phyloP scores from a whole-genome alignment of 805 yeast genomes.

The Myxozyma udenii region DNA sequence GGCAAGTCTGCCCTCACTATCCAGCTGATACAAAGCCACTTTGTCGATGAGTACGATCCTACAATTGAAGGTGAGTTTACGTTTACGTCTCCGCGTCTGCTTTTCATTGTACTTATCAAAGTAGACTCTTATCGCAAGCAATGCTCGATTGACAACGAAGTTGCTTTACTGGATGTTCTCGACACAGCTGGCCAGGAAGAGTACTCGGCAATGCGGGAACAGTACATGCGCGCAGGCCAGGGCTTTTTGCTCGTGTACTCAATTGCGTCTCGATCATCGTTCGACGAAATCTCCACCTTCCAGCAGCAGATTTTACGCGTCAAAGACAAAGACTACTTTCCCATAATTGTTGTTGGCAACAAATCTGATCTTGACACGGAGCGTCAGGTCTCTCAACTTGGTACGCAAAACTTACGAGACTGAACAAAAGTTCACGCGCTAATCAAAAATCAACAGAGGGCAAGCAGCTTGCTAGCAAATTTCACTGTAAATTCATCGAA shows the following conservation, averaged over 20 bases:
- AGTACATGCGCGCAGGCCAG: conserved; percentile 64
- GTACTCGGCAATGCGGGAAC: conserved; percentile 69
- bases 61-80: conserved; percentile 65
- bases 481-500: conserved; percentile 71
- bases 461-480: conserved; percentile 64
- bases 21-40: conserved; percentile 89
- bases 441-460: conserved; percentile 52
- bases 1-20: conserved; percentile 97
- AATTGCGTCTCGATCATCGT: conserved; percentile 77
- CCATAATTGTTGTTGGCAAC: conserved; percentile 76
- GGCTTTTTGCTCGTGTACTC: conserved; percentile 88
- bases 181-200: conserved; percentile 97
- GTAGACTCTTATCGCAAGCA: conserved; percentile 63
- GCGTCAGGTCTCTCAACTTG: conserved; percentile 48
- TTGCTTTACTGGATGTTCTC: conserved; percentile 75
- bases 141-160: conserved; percentile 76
- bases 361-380: conserved; percentile 72
- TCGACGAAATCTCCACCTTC: conserved; percentile 79
- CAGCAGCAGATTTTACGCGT: conserved; percentile 76
- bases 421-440: not conserved
- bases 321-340: conserved; percentile 71
- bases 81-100: too few relatives aligned
- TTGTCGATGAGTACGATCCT: conserved; percentile 97
- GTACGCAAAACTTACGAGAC: conserved; percentile 8
- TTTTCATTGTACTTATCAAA: too few relatives aligned